These are phyloP conservation scores for Phytophthora syringae DNA, from an alignment of 352 stramenopile genomes.

Conservation along the genomic window DNA sequence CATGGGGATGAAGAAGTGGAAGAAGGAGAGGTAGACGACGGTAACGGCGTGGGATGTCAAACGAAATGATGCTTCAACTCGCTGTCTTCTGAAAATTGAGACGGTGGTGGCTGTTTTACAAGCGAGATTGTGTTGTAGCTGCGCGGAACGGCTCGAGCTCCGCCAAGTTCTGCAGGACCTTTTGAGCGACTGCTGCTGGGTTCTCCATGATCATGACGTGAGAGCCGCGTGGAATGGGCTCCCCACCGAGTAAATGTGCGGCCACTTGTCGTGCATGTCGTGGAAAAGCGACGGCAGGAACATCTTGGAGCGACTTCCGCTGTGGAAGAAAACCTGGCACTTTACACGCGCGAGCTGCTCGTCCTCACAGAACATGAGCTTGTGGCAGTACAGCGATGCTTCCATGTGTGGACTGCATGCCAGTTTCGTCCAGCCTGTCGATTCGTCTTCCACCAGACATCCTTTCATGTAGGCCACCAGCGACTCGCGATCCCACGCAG, in stretches of 20 bases:
- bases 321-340: constrained; percentile 26
- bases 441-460: constrained; percentile 15
- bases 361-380: constrained; percentile 29
- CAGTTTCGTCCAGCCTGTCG: constrained; percentile 18
- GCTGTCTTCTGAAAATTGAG: neutral
- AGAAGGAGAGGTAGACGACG: no score
- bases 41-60: neutral
- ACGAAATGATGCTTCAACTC: constrained; percentile 2
- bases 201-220: constrained; percentile 53
- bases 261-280: constrained; percentile 25
- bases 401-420: constrained; percentile 46
- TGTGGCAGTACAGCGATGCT: constrained; percentile 34
- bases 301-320: constrained; percentile 26
- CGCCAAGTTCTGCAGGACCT: constrained; percentile 37
- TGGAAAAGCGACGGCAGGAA: constrained; percentile 24
- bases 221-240: constrained; percentile 31
- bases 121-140: neutral
- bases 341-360: constrained; percentile 24
- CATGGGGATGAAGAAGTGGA: no score
- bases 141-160: constrained; percentile 23
- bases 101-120: constrained; percentile 4
- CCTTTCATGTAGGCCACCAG: constrained; percentile 33
- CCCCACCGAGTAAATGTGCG: constrained; percentile 37
- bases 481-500: constrained; percentile 34
- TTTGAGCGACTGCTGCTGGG: constrained; percentile 26